phyloP scores from a whole-genome alignment of 495 filamentous ascomycete genomes.

The Lichenothelia convexa region DNA sequence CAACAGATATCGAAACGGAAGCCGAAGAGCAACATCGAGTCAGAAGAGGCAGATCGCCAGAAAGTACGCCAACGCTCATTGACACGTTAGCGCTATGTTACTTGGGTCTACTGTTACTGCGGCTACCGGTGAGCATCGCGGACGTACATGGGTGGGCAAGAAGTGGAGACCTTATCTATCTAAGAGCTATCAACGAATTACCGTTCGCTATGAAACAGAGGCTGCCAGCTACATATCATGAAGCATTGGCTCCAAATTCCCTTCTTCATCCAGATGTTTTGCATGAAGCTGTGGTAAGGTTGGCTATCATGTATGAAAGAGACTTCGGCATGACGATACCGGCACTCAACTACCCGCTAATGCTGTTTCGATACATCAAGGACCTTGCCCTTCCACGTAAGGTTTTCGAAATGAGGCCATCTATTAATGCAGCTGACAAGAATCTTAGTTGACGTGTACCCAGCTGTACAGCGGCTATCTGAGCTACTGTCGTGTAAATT shows the following conservation, averaged over 20 bases:
- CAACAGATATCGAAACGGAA: slow-evolving; percentile 6
- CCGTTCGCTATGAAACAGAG: slow-evolving; percentile 16
- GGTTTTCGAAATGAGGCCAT: no score
- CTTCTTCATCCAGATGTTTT: slow-evolving; percentile 36
- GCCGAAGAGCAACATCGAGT: slow-evolving; percentile 6
- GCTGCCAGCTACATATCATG: slow-evolving; percentile 14
- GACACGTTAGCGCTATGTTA: slow-evolving; percentile 52
- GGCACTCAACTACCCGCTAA: slow-evolving; percentile 42
- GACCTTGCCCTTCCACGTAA: slow-evolving; percentile 60
- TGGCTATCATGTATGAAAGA: slow-evolving; percentile 41
- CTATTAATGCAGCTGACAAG: no score
- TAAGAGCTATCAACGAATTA: slow-evolving; percentile 11
- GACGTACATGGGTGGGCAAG: slow-evolving; percentile 34
- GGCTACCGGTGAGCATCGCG: slow-evolving; percentile 40
- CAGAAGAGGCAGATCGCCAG: slow-evolving; percentile 11
- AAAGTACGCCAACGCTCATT: slow-evolving; percentile 37
- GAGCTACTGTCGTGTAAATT: slow-evolving; percentile 37
- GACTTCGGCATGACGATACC: slow-evolving; percentile 59
- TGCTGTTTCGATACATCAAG: slow-evolving; percentile 52
- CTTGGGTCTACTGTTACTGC: slow-evolving; percentile 42
- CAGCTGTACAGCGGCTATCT: slow-evolving; percentile 38
- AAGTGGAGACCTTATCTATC: slow-evolving; percentile 16
- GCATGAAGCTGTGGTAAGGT: slow-evolving; percentile 39
- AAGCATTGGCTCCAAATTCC: slow-evolving; percentile 15
- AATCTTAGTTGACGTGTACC: slow-evolving; percentile 61